phyloP scores from a whole-genome alignment of 1,284 basidiomycete genomes.

The Mycena sp. region DNA sequence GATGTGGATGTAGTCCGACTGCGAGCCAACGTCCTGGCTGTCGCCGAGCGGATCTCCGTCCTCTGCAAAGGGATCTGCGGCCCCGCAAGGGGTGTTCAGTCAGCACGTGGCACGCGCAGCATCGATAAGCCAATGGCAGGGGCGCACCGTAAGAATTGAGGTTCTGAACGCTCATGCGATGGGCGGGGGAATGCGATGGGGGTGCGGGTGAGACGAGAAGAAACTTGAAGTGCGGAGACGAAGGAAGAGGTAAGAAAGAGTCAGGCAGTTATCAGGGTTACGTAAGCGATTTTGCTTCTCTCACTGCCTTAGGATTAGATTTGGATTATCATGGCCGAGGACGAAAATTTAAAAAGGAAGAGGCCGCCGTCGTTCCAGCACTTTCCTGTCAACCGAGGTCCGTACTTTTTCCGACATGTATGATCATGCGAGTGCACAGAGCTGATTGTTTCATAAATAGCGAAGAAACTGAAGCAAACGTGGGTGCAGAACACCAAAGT shows the following conservation, averaged over 20 bases:
- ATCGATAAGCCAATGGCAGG: slow-evolving; percentile 18
- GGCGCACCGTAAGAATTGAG: slow-evolving; percentile 76
- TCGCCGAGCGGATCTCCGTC: slow-evolving; percentile 83
- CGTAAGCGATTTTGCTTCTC: slow-evolving; percentile 1
- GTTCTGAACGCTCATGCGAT: slow-evolving; percentile 94
- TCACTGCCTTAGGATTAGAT: too few relatives aligned
- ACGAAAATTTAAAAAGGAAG: slow-evolving; percentile 55
- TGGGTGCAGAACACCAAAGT: slow-evolving; percentile 82
- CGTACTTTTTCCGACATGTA: slow-evolving; percentile 26
- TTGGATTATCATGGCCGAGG: slow-evolving; percentile 18
- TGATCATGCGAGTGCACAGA: slow-evolving; percentile 5
- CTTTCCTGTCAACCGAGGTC: slow-evolving; percentile 70
- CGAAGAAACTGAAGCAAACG: slow-evolving; percentile 74
- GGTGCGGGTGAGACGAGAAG: slow-evolving; percentile 43
- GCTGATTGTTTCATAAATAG: slow-evolving; percentile 50
- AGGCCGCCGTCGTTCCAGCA: slow-evolving; percentile 77
- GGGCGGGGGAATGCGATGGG: slow-evolving; percentile 51
- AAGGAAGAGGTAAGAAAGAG: slow-evolving; percentile 11
- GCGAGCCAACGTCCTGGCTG: slow-evolving; percentile 82
- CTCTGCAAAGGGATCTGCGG: slow-evolving; percentile 92
- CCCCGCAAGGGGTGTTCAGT: not conserved
- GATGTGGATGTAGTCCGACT: slow-evolving; percentile 92
- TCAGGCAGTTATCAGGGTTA: not conserved
- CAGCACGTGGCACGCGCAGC: not conserved
- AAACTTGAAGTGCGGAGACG: slow-evolving; percentile 36